Conservation (phyloP, 441 rosid genomes). For the Populus hybrid region DNA sequence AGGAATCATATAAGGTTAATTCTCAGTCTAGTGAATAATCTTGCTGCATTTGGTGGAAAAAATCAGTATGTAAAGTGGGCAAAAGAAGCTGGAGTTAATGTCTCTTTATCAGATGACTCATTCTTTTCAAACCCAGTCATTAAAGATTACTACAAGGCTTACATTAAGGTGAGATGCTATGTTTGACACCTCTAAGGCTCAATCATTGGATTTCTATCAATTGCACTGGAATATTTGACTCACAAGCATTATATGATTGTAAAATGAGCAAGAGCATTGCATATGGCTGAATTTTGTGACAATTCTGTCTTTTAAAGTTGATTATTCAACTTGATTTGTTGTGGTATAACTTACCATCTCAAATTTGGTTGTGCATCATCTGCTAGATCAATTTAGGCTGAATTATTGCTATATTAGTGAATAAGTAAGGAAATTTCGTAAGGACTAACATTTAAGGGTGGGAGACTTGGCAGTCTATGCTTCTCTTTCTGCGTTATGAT, state of each 20-base stretch:
- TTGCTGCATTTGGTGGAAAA: constrained; percentile 53
- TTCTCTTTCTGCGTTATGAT: constrained; percentile 2
- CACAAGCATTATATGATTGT: not conserved
- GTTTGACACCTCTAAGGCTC: not conserved
- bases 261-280: not conserved
- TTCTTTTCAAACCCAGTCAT: constrained; percentile 37
- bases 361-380: not conserved
- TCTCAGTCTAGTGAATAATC: constrained; percentile 50
- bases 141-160: constrained; percentile 36
- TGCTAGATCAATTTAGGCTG: not conserved
- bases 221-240: not conserved
- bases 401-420: not conserved
- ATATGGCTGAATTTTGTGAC: not conserved
- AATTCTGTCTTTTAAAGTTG: not conserved
- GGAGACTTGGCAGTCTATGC: not conserved
- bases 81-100: constrained; percentile 32
- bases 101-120: constrained; percentile 31
- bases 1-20: constrained; percentile 39
- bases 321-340: not conserved
- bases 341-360: not conserved
- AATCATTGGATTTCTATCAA: not conserved
- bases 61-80: constrained; percentile 56
- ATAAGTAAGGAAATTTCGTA: not conserved
- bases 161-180: constrained; percentile 30
- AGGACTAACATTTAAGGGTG: not conserved